Conservation (phyloP, 2,329 filamentous ascomycete genomes). For the Trichoderma brevicompactum region DNA sequence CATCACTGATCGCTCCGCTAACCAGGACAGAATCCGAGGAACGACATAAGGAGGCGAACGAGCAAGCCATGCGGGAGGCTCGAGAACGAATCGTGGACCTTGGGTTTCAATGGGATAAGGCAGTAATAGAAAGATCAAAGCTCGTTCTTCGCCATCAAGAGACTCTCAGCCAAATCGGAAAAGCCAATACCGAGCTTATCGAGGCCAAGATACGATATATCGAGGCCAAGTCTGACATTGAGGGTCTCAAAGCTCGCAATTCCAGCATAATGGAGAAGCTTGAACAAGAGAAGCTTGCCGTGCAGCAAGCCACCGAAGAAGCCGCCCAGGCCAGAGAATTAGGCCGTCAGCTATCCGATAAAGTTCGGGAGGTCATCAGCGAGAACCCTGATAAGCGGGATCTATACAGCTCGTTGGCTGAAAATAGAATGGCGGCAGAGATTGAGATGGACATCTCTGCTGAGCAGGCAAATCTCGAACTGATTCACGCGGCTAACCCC, state of each 20-base stretch:
- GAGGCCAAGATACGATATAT: slow-evolving; percentile 72
- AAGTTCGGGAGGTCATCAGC: slow-evolving; percentile 48
- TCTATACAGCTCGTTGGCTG: slow-evolving; percentile 50
- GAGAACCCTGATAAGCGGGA: slow-evolving; percentile 47
- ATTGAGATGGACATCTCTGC: slow-evolving; percentile 75
- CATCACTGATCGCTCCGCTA: slow-evolving; percentile 28
- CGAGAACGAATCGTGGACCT: slow-evolving; percentile 52
- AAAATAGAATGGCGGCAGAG: slow-evolving; percentile 61
- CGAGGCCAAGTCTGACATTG: slow-evolving; percentile 82
- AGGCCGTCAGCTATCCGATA: slow-evolving; percentile 39
- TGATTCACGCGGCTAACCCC: slow-evolving; percentile 78
- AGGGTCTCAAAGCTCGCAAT: slow-evolving; percentile 70
- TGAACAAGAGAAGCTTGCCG: slow-evolving; percentile 49
- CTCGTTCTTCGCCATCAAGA: slow-evolving; percentile 58
- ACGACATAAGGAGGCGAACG: slow-evolving; percentile 38
- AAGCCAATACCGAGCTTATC: slow-evolving; percentile 65
- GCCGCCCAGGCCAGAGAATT: slow-evolving; percentile 45
- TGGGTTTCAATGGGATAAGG: slow-evolving; percentile 58
- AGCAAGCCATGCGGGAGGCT: slow-evolving; percentile 41
- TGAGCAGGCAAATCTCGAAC: slow-evolving; percentile 74
- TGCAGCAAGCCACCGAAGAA: slow-evolving; percentile 45
- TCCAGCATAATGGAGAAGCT: slow-evolving; percentile 59
- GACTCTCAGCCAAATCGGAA: slow-evolving; percentile 64
- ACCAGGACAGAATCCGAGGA: slow-evolving; percentile 44
- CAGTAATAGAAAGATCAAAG: slow-evolving; percentile 60